Base-by-base conservation (phyloP, 257 asterid genomes). In the Avicennia marina region DNA sequence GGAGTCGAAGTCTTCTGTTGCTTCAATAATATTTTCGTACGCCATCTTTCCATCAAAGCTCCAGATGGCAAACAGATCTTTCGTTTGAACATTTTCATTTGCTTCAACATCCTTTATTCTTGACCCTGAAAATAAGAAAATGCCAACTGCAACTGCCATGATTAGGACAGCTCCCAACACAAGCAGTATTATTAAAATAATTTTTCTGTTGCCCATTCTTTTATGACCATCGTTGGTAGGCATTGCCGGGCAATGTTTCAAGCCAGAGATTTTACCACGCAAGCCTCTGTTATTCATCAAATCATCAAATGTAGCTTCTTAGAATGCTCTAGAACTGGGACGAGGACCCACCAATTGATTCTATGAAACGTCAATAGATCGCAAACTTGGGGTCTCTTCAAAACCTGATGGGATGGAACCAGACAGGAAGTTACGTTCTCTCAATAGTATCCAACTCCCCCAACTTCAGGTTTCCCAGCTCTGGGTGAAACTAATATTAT, bases 271-370 rank as follows among this genome's bases (percentile, higher is more conserved):
- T 42, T 63, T 43, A 7, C 75, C 74, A 24, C 76, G 72, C 44
- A 76, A 41, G 12, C 60, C 68, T 40, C 60, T 69, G 38, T 72
- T 76, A 25, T 67, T 64, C 26, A 46, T 45, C 7, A 77, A 42
- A 11, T 38, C 21, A 19, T 69, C 65, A 6, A 13, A 21, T 0
- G 61, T 25, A 16, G 68, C 66, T 32, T 72, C 50, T 2, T 8
- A 44, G 45, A 78, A 75, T 3, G 77, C 69, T 39, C 4, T 43
- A 11, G 39, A 60, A 21, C 56, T n/a, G 0, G 85, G 85, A 36
- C 74, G 13, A 29, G 70, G 67, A 20, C 83, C 81, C 20, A 58
- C 79, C n/a, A 78, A 42, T 29, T 66, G 53, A 66, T 69, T 77
- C 60, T 61, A 42, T 1, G 80, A 77, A 29, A 77, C 32, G 40